Conservation (phyloP, 23 red algal genomes). For the Cyanidiococcus yangmingshanensis region DNA sequence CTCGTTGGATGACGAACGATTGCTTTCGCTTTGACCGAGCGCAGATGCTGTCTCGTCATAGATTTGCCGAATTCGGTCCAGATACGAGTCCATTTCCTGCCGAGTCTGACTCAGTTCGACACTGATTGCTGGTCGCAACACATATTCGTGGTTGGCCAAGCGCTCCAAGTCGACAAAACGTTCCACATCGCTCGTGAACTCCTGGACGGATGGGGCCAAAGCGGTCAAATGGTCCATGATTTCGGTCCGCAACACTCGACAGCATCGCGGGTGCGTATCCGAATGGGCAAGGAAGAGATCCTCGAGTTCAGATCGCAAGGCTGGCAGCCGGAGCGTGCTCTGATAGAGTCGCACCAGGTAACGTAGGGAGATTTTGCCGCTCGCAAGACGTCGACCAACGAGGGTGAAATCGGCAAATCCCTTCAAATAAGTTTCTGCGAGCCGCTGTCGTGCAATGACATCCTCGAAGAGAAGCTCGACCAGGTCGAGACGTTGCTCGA, state of each 20-base stretch:
- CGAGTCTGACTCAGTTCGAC: conserved; percentile 36
- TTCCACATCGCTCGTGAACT: conserved; percentile 81
- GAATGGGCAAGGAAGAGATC: conserved; percentile 12
- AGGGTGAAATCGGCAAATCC: conserved; percentile 52
- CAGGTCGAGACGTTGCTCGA: conserved; percentile 51
- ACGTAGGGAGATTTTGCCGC: conserved; percentile 36
- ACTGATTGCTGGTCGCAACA: conserved; percentile 57
- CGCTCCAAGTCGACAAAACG: conserved; percentile 79
- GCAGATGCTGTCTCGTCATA: conserved; percentile 27
- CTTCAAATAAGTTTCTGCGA: conserved; percentile 60
- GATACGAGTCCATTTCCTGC: conserved; percentile 42
- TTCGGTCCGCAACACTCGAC: neutral
- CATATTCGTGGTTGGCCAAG: conserved; percentile 76
- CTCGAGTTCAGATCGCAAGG: conserved; percentile 37
- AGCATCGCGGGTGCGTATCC: conserved; percentile 18
- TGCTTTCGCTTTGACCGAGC: conserved; percentile 18
- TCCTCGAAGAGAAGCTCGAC: conserved; percentile 47
- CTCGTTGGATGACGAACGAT: conserved; percentile 28
- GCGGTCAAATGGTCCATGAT: conserved; percentile 32
- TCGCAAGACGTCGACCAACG: conserved; percentile 25
- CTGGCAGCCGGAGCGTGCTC: conserved; percentile 64
- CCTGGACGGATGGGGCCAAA: conserved; percentile 34
- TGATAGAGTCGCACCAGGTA: conserved; percentile 86
- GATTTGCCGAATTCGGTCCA: conserved; percentile 39
- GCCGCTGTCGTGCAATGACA: conserved; percentile 17